phyloP scores from a whole-genome alignment of 2,329 filamentous ascomycete species.

The Teratosphaeria pseudoeucalypti region DNA sequence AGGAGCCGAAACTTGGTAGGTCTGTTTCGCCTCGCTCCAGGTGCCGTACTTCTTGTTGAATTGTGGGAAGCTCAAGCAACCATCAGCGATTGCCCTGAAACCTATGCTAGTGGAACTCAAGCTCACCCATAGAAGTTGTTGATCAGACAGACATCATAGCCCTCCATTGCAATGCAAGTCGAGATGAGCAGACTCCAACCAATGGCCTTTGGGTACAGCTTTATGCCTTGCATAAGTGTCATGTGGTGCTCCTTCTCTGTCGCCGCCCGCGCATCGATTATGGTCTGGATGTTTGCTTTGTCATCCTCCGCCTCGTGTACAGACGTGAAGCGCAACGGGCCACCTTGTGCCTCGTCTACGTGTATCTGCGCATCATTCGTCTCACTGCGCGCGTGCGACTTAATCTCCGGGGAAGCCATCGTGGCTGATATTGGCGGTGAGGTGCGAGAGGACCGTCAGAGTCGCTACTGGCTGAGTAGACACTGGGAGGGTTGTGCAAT shows the following conservation, averaged over 20 bases:
- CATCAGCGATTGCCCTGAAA: background rate
- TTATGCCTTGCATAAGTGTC: slow-evolving; percentile 61
- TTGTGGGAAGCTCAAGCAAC: slow-evolving; percentile 41
- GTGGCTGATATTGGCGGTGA: background rate
- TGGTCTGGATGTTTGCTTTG: slow-evolving; percentile 19
- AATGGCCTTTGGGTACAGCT: slow-evolving; percentile 77
- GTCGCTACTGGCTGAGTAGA: background rate
- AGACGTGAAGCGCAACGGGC: slow-evolving; percentile 13
- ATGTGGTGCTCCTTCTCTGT: slow-evolving; percentile 41
- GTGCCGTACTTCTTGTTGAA: slow-evolving; percentile 37
- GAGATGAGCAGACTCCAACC: slow-evolving; percentile 76
- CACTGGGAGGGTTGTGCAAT: background rate
- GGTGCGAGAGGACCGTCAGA: background rate
- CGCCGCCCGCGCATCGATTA: slow-evolving; percentile 34
- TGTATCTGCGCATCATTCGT: slow-evolving; percentile 4
- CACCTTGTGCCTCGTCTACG: slow-evolving; percentile 10
- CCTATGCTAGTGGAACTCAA: background rate
- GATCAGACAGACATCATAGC: slow-evolving; percentile 71
- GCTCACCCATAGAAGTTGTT: slow-evolving; percentile 52
- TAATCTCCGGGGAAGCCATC: background rate
- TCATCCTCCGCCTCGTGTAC: slow-evolving; percentile 24
- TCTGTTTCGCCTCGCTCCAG: slow-evolving; percentile 26
- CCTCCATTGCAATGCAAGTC: slow-evolving; percentile 88
- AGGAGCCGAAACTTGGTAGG: slow-evolving; percentile 33
- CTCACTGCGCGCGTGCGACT: background rate